These are phyloP conservation scores for Senna siamea DNA, from an alignment of 306 rosid genomes.

Conservation along the genomic window DNA sequence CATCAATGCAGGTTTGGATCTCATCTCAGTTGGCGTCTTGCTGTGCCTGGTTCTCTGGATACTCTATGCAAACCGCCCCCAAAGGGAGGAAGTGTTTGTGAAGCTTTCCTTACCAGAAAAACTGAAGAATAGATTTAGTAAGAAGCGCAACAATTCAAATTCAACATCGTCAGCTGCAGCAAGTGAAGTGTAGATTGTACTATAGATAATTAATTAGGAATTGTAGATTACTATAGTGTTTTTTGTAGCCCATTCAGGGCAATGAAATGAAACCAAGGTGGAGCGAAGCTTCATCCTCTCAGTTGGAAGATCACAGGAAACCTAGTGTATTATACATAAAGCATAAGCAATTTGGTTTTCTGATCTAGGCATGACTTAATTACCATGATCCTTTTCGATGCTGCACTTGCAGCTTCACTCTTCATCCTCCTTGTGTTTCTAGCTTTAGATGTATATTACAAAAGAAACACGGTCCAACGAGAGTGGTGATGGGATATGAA, in stretches of 20 bases:
- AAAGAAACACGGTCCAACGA: not conserved
- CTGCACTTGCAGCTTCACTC: not conserved
- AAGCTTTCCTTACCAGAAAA: constrained; percentile 54
- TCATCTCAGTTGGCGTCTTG: constrained; percentile 85
- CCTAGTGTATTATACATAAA: constrained; percentile 31
- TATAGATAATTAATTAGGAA: constrained; percentile 27
- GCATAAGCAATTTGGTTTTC: constrained; percentile 30
- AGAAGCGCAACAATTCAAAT: constrained; percentile 28
- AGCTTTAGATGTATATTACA: not conserved
- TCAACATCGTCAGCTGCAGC: constrained; percentile 40
- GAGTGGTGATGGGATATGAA: not conserved
- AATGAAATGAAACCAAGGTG: constrained; percentile 53
- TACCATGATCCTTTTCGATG: not conserved
- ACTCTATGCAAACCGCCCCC: constrained; percentile 93
- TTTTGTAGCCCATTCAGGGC: constrained; percentile 31
- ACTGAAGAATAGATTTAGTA: constrained; percentile 44
- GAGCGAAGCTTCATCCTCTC: constrained; percentile 71
- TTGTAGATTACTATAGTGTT: constrained; percentile 20
- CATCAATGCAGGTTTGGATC: constrained; percentile 77
- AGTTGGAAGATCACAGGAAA: constrained; percentile 37
- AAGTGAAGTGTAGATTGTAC: constrained; percentile 47
- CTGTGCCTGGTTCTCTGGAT: constrained; percentile 94
- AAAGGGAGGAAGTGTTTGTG: constrained; percentile 77
- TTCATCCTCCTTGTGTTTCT: not conserved
- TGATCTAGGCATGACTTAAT: not conserved